These are phyloP conservation scores for Erodium chrysanthum DNA, from an alignment of 441 rosid genomes.

Conservation along the genomic window DNA sequence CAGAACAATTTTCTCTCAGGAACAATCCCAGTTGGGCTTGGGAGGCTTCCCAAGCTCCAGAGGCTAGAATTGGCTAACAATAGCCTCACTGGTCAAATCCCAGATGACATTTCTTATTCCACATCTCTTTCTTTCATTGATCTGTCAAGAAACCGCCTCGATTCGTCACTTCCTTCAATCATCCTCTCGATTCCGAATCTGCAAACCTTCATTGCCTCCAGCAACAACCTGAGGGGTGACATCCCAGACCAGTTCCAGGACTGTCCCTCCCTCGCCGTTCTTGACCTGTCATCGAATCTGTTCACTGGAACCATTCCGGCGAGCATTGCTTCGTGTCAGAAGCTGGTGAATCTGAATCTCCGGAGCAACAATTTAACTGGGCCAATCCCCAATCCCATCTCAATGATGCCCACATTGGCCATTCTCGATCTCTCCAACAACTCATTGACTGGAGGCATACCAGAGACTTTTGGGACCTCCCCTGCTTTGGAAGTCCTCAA, in stretches of 20 bases:
- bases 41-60: slow-evolving; percentile 61
- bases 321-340: slow-evolving; percentile 76
- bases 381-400: slow-evolving; percentile 49
- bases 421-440: slow-evolving; percentile 73
- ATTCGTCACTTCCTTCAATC: slow-evolving; percentile 56
- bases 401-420: slow-evolving; percentile 71
- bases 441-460: slow-evolving; percentile 56
- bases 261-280: slow-evolving; percentile 65
- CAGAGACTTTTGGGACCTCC: slow-evolving; percentile 51
- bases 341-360: slow-evolving; percentile 56
- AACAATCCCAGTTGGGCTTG: slow-evolving; percentile 63
- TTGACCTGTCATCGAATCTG: slow-evolving; percentile 74
- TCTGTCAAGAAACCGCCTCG: slow-evolving; percentile 51
- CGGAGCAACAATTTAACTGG: slow-evolving; percentile 53
- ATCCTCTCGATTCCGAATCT: slow-evolving; percentile 65
- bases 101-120: slow-evolving; percentile 55
- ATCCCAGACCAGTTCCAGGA: slow-evolving; percentile 81
- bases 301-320: slow-evolving; percentile 55
- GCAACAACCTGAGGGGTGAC: slow-evolving; percentile 49
- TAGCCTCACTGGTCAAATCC: slow-evolving; percentile 57
- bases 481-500: slow-evolving; percentile 66
- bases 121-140: slow-evolving; percentile 73
- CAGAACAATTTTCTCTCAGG: slow-evolving; percentile 71
- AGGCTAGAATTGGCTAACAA: slow-evolving; percentile 69
- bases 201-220: slow-evolving; percentile 51